Conservation (phyloP, 768 basidiomycete species). For the Trametes maxima region DNA sequence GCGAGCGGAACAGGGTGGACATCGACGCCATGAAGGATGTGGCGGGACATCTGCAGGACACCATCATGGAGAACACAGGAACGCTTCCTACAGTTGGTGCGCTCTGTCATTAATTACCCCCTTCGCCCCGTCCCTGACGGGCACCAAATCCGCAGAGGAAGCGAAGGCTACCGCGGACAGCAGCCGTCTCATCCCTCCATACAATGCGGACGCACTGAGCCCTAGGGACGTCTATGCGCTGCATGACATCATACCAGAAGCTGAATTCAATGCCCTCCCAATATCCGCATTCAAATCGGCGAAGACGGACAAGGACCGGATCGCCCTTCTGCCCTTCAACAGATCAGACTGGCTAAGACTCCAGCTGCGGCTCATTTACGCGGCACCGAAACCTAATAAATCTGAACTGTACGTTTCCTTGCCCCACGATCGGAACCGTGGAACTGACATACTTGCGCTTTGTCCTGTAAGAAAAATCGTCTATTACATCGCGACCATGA, state of each 20-base stretch:
- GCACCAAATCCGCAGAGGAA: slow-evolving; percentile 51
- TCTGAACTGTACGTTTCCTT: slow-evolving; percentile 46
- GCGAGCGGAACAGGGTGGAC: slow-evolving; percentile 90
- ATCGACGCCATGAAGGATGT: slow-evolving; percentile 85
- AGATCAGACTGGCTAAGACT: slow-evolving; percentile 71
- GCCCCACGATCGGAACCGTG: too few species aligned
- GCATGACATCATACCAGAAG: slow-evolving; percentile 75
- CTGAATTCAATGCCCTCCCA: slow-evolving; percentile 76
- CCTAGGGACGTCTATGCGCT: slow-evolving; percentile 76
- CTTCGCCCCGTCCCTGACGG: not conserved
- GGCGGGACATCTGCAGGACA: slow-evolving; percentile 77
- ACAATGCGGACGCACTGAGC: slow-evolving; percentile 63
- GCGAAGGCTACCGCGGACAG: slow-evolving; percentile 64
- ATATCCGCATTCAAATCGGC: slow-evolving; percentile 57
- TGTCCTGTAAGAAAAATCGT: slow-evolving; percentile 62
- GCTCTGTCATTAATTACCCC: slow-evolving; percentile 25
- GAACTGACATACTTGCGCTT: not conserved
- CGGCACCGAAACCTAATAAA: slow-evolving; percentile 54
- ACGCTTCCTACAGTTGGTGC: slow-evolving; percentile 71
- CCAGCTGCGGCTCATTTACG: slow-evolving; percentile 52
- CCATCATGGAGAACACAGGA: slow-evolving; percentile 73
- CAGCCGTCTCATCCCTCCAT: slow-evolving; percentile 75
- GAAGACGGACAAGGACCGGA: slow-evolving; percentile 47
- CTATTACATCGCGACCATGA: slow-evolving; percentile 81
- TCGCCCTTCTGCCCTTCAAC: slow-evolving; percentile 59